Percentiles rank a stretch among this genome's conserved stretches.
Conservation (phyloP, 2,329 filamentous ascomycete species). For the Penicillium hesseltinei region DNA sequence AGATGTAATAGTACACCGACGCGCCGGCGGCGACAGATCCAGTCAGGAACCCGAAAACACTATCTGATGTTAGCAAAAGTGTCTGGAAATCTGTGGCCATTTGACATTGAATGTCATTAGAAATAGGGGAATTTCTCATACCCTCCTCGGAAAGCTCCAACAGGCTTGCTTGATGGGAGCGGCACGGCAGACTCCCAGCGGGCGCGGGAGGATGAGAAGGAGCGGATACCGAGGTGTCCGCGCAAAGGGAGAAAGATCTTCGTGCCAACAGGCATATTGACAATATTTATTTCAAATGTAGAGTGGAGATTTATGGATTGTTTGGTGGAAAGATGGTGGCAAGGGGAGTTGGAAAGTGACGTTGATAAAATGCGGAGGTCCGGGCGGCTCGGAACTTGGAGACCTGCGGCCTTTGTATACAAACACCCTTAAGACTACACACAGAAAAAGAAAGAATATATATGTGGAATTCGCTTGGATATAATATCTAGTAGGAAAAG, state of each 20-base stretch:
- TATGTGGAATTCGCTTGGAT: constrained; percentile 2
- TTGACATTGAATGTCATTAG: background rate
- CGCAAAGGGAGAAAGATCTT: constrained; percentile 23
- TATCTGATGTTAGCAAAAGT: constrained; percentile 39
- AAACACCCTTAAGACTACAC: background rate
- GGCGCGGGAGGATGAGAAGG: constrained; percentile 40
- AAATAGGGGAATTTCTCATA: constrained; percentile 41
- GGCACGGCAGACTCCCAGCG: constrained; percentile 40
- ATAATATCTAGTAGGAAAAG: constrained; percentile 1
- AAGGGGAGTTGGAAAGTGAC: constrained; percentile 18
- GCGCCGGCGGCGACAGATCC: constrained; percentile 76
- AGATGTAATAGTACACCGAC: constrained; percentile 85
- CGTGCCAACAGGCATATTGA: constrained; percentile 17
- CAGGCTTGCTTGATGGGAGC: constrained; percentile 60
- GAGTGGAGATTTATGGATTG: background rate
- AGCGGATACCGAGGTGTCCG: constrained; percentile 25
- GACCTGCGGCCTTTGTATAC: constrained; percentile 1
- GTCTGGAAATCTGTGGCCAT: background rate
- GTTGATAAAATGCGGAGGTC: constrained; percentile 19
- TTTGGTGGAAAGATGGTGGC: constrained; percentile 13
- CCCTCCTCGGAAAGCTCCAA: constrained; percentile 71
- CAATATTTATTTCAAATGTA: background rate
- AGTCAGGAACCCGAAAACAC: constrained; percentile 86
- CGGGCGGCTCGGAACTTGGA: constrained; percentile 20
- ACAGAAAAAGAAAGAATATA: background rate